A percentile compares a stretch with the other conserved stretches of the same genome.
phyloP scores from a whole-genome alignment of 148 eudicot species.

The Diospyros kaki region DNA sequence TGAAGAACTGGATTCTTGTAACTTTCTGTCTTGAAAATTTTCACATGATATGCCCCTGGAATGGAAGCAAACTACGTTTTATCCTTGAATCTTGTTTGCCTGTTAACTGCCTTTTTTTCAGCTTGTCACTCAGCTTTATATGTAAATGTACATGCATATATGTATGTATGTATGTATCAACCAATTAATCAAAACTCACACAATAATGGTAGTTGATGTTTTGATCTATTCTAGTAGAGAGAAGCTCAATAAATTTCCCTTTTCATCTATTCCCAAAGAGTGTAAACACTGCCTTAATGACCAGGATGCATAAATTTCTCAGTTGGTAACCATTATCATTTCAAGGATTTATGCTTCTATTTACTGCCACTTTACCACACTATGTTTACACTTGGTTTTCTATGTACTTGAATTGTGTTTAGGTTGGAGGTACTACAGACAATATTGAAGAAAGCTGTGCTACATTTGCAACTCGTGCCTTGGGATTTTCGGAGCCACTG shows the following conservation, averaged over 20 bases:
- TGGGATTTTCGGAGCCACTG: conserved; percentile 61
- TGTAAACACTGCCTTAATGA: not conserved
- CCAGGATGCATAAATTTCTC: not conserved
- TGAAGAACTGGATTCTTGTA: not conserved
- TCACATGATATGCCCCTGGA: not conserved
- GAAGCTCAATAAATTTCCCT: not conserved
- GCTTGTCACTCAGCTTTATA: not conserved
- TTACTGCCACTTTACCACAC: not conserved
- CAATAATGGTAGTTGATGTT: not conserved
- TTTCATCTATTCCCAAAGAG: not conserved
- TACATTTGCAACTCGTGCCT: conserved; percentile 88
- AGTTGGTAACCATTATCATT: not conserved
- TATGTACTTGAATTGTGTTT: not conserved
- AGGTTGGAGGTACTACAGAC: conserved; percentile 97
- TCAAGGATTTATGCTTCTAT: conserved; percentile 7
- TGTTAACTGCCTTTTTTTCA: not conserved
- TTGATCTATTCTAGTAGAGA: not conserved
- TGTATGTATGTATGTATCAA: not conserved
- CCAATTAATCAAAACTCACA: not conserved
- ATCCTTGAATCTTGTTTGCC: not conserved
- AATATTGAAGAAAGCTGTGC: conserved; percentile 96
- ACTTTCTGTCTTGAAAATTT: not conserved
- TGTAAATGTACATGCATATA: too few relatives aligned
- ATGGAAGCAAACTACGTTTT: too few relatives aligned
- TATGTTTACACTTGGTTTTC: not conserved